Evolutionary conservation across 2,329 filamentous ascomycete genomes (phyloP).

Genomic region (Alternaria sp.): DNA sequence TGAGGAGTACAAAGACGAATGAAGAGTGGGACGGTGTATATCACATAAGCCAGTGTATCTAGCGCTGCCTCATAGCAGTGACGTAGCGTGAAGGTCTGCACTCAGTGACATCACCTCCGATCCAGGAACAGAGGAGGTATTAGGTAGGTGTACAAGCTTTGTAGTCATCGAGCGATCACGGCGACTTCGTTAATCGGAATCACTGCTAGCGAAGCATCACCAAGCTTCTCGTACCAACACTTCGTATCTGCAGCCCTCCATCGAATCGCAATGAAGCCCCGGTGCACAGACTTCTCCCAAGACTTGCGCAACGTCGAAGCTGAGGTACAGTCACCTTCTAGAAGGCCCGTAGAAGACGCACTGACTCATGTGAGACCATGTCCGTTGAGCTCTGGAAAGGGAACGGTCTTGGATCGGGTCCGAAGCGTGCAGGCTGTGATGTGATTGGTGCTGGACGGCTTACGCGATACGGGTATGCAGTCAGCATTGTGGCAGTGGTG

Average conservation of each 20-base stretch:
- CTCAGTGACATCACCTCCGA: neutral
- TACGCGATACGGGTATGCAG: neutral
- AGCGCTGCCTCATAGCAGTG: neutral
- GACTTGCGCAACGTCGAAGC: neutral
- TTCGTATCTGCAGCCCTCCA: neutral
- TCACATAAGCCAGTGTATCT: neutral
- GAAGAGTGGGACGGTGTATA: neutral
- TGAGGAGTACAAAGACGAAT: neutral
- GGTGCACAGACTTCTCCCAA: neutral
- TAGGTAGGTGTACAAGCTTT: neutral
- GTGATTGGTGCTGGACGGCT: neutral
- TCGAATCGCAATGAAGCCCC: neutral
- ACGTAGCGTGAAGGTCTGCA: neutral
- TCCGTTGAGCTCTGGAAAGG: neutral
- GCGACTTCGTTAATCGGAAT: neutral
- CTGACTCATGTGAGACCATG: neutral
- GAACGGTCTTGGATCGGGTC: neutral
- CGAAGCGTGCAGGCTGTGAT: neutral
- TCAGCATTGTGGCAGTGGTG: neutral
- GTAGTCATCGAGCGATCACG: neutral
- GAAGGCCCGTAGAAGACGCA: neutral
- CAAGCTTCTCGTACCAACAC: neutral
- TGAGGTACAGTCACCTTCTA: conserved; percentile 1
- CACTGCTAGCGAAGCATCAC: neutral
- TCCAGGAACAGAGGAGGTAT: neutral